Evolutionary conservation across 176 grass and related monocot species (phyloP), one percentile per base, ranked within the genome.

Genomic region (Oryza glumipatula): DNA sequence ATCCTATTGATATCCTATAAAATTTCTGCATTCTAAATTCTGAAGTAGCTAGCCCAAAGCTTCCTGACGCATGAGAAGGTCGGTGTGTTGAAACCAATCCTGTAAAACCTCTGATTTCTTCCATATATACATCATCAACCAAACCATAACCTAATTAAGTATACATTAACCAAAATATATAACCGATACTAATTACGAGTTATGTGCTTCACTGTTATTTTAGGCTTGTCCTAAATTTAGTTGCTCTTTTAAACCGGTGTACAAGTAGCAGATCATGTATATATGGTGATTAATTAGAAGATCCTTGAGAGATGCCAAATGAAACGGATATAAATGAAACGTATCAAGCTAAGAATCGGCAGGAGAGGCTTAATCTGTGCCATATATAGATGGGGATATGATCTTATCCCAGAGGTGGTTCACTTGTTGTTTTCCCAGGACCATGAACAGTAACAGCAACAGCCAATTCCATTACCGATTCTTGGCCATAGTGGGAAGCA

Each of bases 401-500:
- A 65, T 39, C 12, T 21, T 23, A 36, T 51, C 41, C 26, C 9
- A 15, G 7, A 1, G 85, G 83, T 9, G 67, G 86, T 77, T 88
- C 51, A 3, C n/a, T 88, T 3, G 86, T 88, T 77, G 73, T 83
- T 88, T 65, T 83, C 80, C 70, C 41, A 88, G 86, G 80, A 88
- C 73, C 80, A 88, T 83, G 15, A 33, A 58, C 13, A 16, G 52
- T 73, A 52, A 32, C 65, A 36, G 24, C 77, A 76, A 70, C 79
- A 77, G 35, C 65, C 39, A 9, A 13, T 36, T 13, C 67, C 73
- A 83, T 72, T 76, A 61, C 7, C 19, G 32, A 8, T 6, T 17
- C 24, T 84, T 17, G 2, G 51, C 23, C 52, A 7, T 66, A 14
- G 76, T 64, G 74, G 54, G 39, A 14, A 2, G 35, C 44, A 58